Percentiles rank a stretch among this genome's conserved stretches.
Conservation (phyloP, 2,329 filamentous ascomycete species). For the Dactylonectria estremocensis region DNA sequence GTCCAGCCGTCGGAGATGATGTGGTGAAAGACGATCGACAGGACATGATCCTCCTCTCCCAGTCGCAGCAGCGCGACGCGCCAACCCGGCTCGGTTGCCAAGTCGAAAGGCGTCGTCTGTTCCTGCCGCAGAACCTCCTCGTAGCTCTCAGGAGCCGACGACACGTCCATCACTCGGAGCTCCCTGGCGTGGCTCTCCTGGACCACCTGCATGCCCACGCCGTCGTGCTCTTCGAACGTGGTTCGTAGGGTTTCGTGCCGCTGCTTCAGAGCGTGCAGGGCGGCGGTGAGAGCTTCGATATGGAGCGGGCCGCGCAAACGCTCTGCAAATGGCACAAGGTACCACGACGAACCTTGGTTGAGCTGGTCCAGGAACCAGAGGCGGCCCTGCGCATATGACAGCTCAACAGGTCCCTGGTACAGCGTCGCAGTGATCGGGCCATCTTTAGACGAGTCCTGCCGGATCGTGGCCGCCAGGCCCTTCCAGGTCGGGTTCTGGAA, state of each 20-base stretch:
- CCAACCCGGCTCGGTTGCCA: constrained; percentile 28
- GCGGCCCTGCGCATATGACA: neutral
- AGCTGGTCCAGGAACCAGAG: constrained; percentile 40
- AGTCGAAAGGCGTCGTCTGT: constrained; percentile 29
- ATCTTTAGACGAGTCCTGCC: neutral
- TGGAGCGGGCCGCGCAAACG: constrained; percentile 28
- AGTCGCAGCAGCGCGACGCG: constrained; percentile 25
- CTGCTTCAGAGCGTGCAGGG: constrained; percentile 31
- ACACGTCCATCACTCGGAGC: neutral
- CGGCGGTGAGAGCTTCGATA: constrained; percentile 17
- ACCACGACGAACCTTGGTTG: constrained; percentile 32
- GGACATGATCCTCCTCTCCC: constrained; percentile 11
- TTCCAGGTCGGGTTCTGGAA: constrained; percentile 48
- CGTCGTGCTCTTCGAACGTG: constrained; percentile 26
- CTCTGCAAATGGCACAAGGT: constrained; percentile 29
- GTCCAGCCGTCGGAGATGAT: constrained; percentile 45
- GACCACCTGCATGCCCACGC: constrained; percentile 23
- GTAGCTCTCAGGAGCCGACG: neutral
- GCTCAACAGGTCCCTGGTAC: neutral
- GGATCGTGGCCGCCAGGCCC: neutral
- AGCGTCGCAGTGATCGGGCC: neutral
- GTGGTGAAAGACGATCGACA: constrained; percentile 39
- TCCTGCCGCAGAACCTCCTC: constrained; percentile 20
- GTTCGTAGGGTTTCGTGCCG: constrained; percentile 41
- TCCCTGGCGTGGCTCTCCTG: neutral